These are phyloP conservation scores for Cladophialophora carrionii DNA, from an alignment of 2,329 filamentous ascomycete genomes.

Conservation along the genomic window DNA sequence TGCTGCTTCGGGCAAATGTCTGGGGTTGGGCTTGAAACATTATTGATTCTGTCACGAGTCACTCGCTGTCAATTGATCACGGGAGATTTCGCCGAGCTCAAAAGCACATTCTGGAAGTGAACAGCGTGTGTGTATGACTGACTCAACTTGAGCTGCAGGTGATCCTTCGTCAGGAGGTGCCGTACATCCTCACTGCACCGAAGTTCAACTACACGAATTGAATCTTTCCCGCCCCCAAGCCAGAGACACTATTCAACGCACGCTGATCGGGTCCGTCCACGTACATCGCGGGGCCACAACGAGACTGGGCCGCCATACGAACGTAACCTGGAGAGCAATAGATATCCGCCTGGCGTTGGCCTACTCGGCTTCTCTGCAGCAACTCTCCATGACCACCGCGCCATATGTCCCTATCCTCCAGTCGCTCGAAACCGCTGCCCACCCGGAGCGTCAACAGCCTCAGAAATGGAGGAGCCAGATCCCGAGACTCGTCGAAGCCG, in stretches of 20 bases:
- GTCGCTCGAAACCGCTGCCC: constrained; percentile 48
- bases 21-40: constrained; percentile 15
- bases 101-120: not conserved
- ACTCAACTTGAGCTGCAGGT: not conserved
- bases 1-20: constrained; percentile 12
- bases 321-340: not conserved
- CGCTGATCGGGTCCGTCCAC: constrained; percentile 29
- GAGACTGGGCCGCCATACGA: not conserved
- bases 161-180: constrained; percentile 2
- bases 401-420: constrained; percentile 54
- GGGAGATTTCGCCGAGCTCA: not conserved
- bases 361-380: not conserved
- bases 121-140: not conserved
- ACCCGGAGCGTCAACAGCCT: constrained; percentile 53
- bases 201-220: constrained; percentile 11
- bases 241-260: constrained; percentile 20
- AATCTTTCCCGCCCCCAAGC: constrained; percentile 1
- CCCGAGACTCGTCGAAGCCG: constrained; percentile 49
- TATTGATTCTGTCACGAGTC: constrained; percentile 14
- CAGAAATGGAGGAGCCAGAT: constrained; percentile 49
- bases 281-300: constrained; percentile 10
- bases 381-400: constrained; percentile 12
- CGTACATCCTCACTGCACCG: constrained; percentile 10
- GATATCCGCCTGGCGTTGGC: constrained; percentile 3
- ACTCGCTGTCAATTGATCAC: not conserved